Percentiles rank a stretch among this genome's conserved stretches.
phyloP scores from a whole-genome alignment of 2,329 filamentous ascomycete species.

The Trichoderma sp. region DNA sequence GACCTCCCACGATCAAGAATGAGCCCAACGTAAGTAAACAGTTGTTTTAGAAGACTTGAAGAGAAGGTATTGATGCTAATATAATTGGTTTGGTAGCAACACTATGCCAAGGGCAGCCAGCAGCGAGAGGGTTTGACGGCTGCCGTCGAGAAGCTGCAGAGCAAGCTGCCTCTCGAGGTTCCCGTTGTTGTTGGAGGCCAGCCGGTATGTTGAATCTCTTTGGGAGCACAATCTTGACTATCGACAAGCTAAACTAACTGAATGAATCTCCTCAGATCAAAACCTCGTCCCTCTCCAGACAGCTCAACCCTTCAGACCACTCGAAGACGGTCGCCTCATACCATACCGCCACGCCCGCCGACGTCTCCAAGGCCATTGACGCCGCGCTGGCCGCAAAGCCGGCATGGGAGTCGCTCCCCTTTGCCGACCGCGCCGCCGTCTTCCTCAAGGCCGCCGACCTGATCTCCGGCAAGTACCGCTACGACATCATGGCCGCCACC shows the following conservation, averaged over 20 bases:
- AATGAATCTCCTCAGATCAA: conserved; percentile 52
- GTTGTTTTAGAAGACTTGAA: too few relatives aligned
- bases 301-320: conserved; percentile 82
- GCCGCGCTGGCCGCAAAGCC: conserved; percentile 82
- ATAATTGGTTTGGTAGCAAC: conserved; percentile 59
- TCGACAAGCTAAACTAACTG: background rate
- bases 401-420: conserved; percentile 81
- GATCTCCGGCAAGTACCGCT: conserved; percentile 87
- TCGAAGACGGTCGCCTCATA: conserved; percentile 74
- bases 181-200: conserved; percentile 83
- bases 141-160: conserved; percentile 68
- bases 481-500: conserved; percentile 93
- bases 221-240: background rate
- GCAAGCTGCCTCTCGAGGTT: conserved; percentile 69
- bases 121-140: conserved; percentile 74
- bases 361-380: conserved; percentile 78
- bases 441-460: conserved; percentile 96
- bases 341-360: conserved; percentile 72
- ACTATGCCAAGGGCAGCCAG: conserved; percentile 79
- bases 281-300: conserved; percentile 62
- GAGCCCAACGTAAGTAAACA: conserved; percentile 80
- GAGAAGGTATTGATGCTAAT: background rate
- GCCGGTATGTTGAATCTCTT: conserved; percentile 52
- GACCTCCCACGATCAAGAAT: conserved; percentile 80
- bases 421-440: conserved; percentile 84